Percentiles rank a stretch among this genome's conserved stretches.
Evolutionary conservation across 1,284 basidiomycete species (phyloP).

Genomic region (Cystobasidiaceae sp.): DNA sequence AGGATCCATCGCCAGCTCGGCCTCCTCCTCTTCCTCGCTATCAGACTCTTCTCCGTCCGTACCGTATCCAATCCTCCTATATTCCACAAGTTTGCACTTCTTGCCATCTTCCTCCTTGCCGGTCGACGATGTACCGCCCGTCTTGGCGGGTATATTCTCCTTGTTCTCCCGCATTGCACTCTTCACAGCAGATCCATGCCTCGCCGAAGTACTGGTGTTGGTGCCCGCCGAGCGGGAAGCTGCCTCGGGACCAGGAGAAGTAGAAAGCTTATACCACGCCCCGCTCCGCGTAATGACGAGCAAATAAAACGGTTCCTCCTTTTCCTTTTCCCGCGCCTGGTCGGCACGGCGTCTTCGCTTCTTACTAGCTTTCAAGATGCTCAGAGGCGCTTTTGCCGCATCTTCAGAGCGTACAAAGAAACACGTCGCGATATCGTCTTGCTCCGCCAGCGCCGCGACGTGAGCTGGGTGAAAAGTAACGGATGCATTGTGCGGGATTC

Average conservation of each 20-base stretch:
- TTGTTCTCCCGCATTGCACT: background rate
- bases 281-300: constrained; percentile 21
- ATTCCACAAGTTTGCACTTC: constrained; percentile 12
- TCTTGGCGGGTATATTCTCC: background rate
- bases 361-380: background rate
- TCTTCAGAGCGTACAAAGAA: background rate
- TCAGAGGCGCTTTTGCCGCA: background rate
- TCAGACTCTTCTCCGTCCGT: constrained; percentile 17
- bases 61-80: constrained; percentile 2
- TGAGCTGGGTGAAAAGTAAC: constrained; percentile 44
- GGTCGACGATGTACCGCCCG: background rate
- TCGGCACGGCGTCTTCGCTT: background rate
- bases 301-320: constrained; percentile 12
- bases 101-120: background rate
- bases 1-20: background rate
- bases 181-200: background rate
- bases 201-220: background rate
- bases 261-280: constrained; percentile 13
- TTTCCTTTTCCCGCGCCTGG: background rate
- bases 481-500: constrained; percentile 59
- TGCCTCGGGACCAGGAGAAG: background rate
- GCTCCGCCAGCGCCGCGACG: constrained; percentile 44
- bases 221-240: background rate
- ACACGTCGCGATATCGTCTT: constrained; percentile 31
- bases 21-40: constrained; percentile 8